A percentile compares a stretch with the other conserved stretches of the same genome.
These are phyloP conservation scores for Pyrus hybrid DNA, from an alignment of 331 rosid genomes.

Conservation along the genomic window DNA sequence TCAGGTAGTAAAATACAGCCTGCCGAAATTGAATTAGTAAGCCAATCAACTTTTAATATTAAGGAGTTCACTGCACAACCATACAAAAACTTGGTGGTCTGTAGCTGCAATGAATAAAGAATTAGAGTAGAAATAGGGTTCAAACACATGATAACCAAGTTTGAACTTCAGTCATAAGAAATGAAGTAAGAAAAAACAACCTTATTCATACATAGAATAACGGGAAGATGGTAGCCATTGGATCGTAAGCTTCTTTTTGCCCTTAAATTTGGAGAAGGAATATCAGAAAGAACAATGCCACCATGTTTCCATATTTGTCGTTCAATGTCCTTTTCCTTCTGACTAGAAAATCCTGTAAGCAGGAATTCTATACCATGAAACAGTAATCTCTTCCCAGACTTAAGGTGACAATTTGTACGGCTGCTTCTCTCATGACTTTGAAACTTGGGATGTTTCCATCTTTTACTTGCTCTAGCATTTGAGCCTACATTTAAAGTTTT, in stretches of 20 bases:
- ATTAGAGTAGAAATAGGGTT: slow-evolving; percentile 10
- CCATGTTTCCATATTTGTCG: slow-evolving; percentile 59
- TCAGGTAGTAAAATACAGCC: slow-evolving; percentile 52
- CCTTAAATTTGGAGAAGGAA: slow-evolving; percentile 58
- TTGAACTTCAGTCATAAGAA: neutral
- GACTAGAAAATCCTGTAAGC: slow-evolving; percentile 71
- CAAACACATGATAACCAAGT: neutral
- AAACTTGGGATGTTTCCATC: slow-evolving; percentile 24
- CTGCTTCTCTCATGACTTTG: slow-evolving; percentile 21
- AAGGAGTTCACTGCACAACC: slow-evolving; percentile 82
- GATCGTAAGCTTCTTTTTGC: slow-evolving; percentile 31
- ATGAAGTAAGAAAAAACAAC: slow-evolving; percentile 26
- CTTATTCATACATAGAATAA: slow-evolving; percentile 63
- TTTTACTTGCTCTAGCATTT: slow-evolving; percentile 25
- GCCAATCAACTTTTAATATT: slow-evolving; percentile 69
- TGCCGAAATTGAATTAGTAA: slow-evolving; percentile 57
- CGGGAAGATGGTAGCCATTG: slow-evolving; percentile 40
- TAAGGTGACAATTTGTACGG: slow-evolving; percentile 21
- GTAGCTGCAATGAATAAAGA: slow-evolving; percentile 54
- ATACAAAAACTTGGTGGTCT: slow-evolving; percentile 70
- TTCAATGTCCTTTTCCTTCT: slow-evolving; percentile 50
- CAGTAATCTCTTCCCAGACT: slow-evolving; percentile 31
- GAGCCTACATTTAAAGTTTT: slow-evolving; percentile 44
- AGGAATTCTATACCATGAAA: slow-evolving; percentile 71
- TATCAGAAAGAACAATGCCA: slow-evolving; percentile 56